Percentiles rank a stretch among this genome's conserved stretches.
Evolutionary conservation across 371 early-diverging fungal genomes (phyloP).

Genomic region (Syncephalastrum sp.): DNA sequence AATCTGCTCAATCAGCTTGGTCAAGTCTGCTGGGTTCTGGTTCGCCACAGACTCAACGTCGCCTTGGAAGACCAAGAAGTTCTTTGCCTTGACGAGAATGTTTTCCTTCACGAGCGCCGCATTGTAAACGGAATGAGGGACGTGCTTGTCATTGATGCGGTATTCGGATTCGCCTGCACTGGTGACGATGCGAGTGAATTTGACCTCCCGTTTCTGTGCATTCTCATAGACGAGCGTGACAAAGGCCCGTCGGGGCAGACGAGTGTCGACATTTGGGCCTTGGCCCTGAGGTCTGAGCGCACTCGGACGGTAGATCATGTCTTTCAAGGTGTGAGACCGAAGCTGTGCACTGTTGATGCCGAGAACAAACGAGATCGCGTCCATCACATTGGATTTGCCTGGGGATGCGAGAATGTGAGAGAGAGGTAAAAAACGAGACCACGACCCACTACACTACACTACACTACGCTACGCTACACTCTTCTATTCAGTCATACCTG

Average conservation of each 20-base stretch:
- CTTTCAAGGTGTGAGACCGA: slow-evolving; percentile 84
- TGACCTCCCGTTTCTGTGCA: slow-evolving; percentile 48
- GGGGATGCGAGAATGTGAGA: slow-evolving; percentile 12
- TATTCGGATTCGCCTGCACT: slow-evolving; percentile 83
- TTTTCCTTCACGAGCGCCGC: slow-evolving; percentile 80
- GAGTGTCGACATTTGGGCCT: slow-evolving; percentile 17
- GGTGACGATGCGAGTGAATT: slow-evolving; percentile 73
- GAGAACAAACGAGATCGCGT: slow-evolving; percentile 98
- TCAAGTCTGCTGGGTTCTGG: slow-evolving; percentile 94
- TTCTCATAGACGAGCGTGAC: slow-evolving; percentile 83
- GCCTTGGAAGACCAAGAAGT: slow-evolving; percentile 99
- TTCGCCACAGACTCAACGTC: slow-evolving; percentile 97
- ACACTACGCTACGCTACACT: no score
- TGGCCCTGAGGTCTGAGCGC: slow-evolving; percentile 32
- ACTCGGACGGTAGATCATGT: slow-evolving; percentile 87
- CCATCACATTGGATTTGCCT: slow-evolving; percentile 99
- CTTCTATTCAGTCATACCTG: slow-evolving; percentile 57
- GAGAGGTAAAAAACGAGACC: background rate
- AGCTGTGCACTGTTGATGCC: slow-evolving; percentile 89
- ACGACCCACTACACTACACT: no score
- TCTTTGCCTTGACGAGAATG: slow-evolving; percentile 92
- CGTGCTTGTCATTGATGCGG: slow-evolving; percentile 74
- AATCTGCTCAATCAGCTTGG: slow-evolving; percentile 94
- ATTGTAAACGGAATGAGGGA: slow-evolving; percentile 76
- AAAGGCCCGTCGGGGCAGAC: slow-evolving; percentile 57